These are phyloP conservation scores for Amphicarpaea edgeworthii DNA, from an alignment of 306 rosid species.

Conservation along the genomic window DNA sequence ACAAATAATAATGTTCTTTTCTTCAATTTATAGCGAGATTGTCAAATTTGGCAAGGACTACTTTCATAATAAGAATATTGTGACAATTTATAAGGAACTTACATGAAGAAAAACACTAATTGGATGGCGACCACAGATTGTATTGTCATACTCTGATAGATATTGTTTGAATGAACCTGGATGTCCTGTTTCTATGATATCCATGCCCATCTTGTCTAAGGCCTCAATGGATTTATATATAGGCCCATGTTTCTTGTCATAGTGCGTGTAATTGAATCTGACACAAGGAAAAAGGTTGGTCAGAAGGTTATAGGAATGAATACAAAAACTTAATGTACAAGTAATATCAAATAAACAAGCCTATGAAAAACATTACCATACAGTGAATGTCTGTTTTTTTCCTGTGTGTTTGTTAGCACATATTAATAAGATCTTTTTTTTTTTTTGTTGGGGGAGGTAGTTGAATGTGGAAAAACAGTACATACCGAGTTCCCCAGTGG, in stretches of 20 bases:
- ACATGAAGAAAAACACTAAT: constrained; percentile 97
- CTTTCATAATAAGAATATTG: constrained; percentile 22
- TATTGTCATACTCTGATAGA: constrained; percentile 77
- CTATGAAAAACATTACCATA: too few species aligned
- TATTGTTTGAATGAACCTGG: constrained; percentile 89
- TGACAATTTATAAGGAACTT: constrained; percentile 51
- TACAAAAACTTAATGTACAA: constrained; percentile 7
- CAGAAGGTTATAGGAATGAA: constrained; percentile 30
- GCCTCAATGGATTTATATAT: constrained; percentile 95
- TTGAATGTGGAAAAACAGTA: constrained; percentile 14
- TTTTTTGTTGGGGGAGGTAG: neutral
- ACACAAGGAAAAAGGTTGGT: constrained; percentile 34
- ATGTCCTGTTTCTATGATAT: constrained; percentile 90
- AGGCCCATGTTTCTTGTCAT: constrained; percentile 91
- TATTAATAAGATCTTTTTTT: too few species aligned
- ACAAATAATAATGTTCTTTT: constrained; percentile 1
- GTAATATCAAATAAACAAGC: too few species aligned
- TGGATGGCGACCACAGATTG: constrained; percentile 98
- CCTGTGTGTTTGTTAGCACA: too few species aligned
- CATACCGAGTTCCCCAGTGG: constrained; percentile 98
- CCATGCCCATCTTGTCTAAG: constrained; percentile 97
- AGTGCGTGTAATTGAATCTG: constrained; percentile 81
- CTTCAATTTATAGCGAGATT: constrained; percentile 12
- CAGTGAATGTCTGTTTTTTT: too few species aligned
- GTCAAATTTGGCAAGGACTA: constrained; percentile 27